A percentile compares a stretch with the other conserved stretches of the same genome.
Conservation (phyloP, 352 stramenopile species). For the Globisporangium camurandrum region DNA sequence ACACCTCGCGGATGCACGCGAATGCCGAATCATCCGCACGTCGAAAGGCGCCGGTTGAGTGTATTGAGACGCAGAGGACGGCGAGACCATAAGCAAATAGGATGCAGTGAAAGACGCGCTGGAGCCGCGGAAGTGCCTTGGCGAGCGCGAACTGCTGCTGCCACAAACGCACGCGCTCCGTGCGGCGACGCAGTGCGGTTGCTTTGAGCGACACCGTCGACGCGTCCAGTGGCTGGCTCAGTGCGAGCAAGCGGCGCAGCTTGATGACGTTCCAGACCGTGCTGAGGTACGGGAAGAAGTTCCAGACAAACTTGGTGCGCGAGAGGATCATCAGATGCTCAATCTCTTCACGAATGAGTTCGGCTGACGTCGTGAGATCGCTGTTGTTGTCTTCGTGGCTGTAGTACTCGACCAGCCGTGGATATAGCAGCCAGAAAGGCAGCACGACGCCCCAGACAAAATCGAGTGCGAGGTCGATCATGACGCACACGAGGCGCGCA, state of each 20-base stretch:
- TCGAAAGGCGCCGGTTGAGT: not conserved
- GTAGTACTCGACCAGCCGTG: constrained; percentile 5
- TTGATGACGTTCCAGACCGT: constrained; percentile 9
- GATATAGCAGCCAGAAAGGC: constrained; percentile 5
- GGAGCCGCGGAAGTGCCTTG: constrained; percentile 2
- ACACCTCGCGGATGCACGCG: constrained; percentile 6
- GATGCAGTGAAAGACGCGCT: constrained; percentile 2
- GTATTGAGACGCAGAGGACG: constrained; percentile 4
- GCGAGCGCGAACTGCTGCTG: constrained; percentile 1
- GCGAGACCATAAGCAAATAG: constrained; percentile 1
- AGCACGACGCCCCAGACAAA: constrained; percentile 11
- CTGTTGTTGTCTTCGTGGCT: not conserved
- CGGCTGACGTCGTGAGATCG: not conserved
- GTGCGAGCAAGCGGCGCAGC: not conserved
- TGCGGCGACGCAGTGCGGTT: not conserved
- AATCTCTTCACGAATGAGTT: constrained; percentile 9
- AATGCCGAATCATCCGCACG: not conserved
- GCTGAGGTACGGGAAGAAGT: constrained; percentile 9
- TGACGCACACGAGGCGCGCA: constrained; percentile 4
- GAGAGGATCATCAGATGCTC: constrained; percentile 8
- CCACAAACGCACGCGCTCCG: not conserved
- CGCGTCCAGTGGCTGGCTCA: not conserved
- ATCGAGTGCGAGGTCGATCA: constrained; percentile 9
- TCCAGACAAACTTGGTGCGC: not conserved
- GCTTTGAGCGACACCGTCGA: constrained; percentile 1